Conservation (phyloP, 2,329 filamentous ascomycete species). For the Beauveria medogensis region DNA sequence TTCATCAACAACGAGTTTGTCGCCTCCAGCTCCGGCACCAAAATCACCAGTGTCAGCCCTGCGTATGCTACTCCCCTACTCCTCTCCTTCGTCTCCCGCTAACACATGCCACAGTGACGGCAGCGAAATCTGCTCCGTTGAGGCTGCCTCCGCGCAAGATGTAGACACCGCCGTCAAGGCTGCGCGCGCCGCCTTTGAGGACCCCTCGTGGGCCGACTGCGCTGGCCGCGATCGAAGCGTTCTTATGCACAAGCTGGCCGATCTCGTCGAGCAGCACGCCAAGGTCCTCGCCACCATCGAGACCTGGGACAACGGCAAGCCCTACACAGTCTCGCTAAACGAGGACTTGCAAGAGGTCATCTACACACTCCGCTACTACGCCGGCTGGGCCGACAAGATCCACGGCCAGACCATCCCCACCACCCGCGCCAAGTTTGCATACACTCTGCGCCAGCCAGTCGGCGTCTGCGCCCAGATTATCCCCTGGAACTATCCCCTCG, state of each 20-base stretch:
- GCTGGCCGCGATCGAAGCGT: constrained; percentile 57
- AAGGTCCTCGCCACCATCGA: constrained; percentile 46
- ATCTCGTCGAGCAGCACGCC: constrained; percentile 59
- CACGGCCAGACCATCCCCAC: constrained; percentile 70
- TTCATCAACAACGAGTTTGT: constrained; percentile 76
- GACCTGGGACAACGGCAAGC: constrained; percentile 73
- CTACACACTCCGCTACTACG: constrained; percentile 60
- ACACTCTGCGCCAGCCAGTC: constrained; percentile 67
- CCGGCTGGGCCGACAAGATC: constrained; percentile 72
- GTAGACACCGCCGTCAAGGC: constrained; percentile 26
- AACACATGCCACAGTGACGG: constrained; percentile 19
- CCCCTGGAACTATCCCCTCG: constrained; percentile 61
- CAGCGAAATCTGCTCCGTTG: constrained; percentile 24
- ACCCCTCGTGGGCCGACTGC: constrained; percentile 61
- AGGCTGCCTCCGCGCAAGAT: constrained; percentile 23
- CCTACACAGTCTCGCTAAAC: constrained; percentile 55
- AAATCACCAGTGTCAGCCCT: constrained; percentile 52
- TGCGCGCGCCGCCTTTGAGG: constrained; percentile 60
- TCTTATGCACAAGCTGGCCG: constrained; percentile 62
- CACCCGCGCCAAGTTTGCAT: constrained; percentile 59
- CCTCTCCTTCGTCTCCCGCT: background rate
- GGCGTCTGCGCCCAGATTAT: constrained; percentile 70
- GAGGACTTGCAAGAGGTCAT: constrained; percentile 51
- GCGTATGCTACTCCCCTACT: constrained; percentile 18
- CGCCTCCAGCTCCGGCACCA: constrained; percentile 46